phyloP scores from a whole-genome alignment of 1,284 basidiomycete species.

The Apiotrichum domesticum region DNA sequence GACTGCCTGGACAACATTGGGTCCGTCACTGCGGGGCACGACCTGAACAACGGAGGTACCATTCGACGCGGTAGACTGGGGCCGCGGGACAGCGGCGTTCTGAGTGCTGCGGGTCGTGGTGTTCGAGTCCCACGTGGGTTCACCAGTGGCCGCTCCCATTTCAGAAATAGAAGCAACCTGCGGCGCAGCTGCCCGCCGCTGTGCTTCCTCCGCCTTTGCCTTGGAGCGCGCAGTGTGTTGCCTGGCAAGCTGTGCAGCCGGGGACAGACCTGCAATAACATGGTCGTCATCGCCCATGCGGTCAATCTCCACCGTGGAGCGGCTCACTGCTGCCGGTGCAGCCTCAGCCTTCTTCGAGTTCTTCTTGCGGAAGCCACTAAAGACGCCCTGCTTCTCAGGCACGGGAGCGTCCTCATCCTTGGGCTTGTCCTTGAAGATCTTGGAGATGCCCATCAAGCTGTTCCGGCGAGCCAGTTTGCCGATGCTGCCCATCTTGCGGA shows the following conservation, averaged over 20 bases:
- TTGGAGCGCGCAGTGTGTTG: constrained; percentile 69
- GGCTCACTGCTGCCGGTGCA: constrained; percentile 69
- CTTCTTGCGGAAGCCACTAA: constrained; percentile 44
- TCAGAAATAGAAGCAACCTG: constrained; percentile 2
- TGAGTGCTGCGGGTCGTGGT: constrained; percentile 55
- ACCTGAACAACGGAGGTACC: constrained; percentile 7
- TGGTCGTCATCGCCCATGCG: constrained; percentile 51
- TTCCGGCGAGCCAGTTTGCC: constrained; percentile 86
- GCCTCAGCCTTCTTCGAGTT: constrained; percentile 51
- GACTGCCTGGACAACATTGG: constrained; percentile 33
- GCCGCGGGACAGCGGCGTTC: neutral
- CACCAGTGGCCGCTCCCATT: constrained; percentile 14
- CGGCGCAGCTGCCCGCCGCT: constrained; percentile 7
- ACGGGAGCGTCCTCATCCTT: constrained; percentile 53
- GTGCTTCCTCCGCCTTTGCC: constrained; percentile 53
- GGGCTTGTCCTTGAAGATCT: constrained; percentile 85
- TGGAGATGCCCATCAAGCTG: constrained; percentile 82
- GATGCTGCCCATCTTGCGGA: constrained; percentile 89
- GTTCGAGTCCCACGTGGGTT: constrained; percentile 68
- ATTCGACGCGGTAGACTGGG: neutral
- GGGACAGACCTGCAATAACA: constrained; percentile 72
- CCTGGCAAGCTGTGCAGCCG: constrained; percentile 82
- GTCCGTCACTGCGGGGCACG: constrained; percentile 8
- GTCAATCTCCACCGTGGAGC: constrained; percentile 80
- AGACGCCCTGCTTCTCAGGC: constrained; percentile 41